These are phyloP conservation scores for Paramecium pentaurelia DNA, from an alignment of 73 alveolate genomes.

Conservation along the genomic window DNA sequence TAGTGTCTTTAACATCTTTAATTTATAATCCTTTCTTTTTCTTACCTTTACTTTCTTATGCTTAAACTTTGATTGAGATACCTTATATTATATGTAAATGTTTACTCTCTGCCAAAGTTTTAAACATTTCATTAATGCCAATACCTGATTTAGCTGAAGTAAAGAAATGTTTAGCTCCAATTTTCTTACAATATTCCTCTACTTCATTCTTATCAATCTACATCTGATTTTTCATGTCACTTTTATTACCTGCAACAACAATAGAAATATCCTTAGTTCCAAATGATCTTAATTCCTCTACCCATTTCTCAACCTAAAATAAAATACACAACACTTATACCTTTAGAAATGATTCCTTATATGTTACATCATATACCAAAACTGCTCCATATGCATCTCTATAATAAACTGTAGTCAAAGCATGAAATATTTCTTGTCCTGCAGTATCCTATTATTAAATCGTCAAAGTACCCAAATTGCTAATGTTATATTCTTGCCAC, in stretches of 20 bases:
- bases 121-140: conserved; percentile 75
- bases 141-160: conserved; percentile 84
- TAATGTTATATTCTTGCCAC: conserved; percentile 55
- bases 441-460: conserved; percentile 77
- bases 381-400: conserved; percentile 86
- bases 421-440: conserved; percentile 87
- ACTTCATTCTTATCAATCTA: conserved; percentile 47
- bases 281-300: conserved; percentile 72
- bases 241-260: conserved; percentile 84
- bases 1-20: neutral
- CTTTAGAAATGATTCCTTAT: conserved; percentile 77
- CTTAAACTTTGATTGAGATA: neutral
- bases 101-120: conserved; percentile 20
- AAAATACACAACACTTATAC: neutral
- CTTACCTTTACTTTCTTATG: neutral
- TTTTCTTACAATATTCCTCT: conserved; percentile 68
- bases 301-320: conserved; percentile 71
- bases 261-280: conserved; percentile 70
- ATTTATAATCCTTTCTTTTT: neutral
- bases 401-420: conserved; percentile 77
- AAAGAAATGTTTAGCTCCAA: conserved; percentile 76
- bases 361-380: conserved; percentile 86
- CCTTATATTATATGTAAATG: neutral
- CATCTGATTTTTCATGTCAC: conserved; percentile 76
- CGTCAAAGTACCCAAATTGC: conserved; percentile 64